Percentiles rank a stretch among this genome's conserved stretches.
phyloP scores from a whole-genome alignment of 495 filamentous ascomycete genomes.

The Aspergillus affinis region DNA sequence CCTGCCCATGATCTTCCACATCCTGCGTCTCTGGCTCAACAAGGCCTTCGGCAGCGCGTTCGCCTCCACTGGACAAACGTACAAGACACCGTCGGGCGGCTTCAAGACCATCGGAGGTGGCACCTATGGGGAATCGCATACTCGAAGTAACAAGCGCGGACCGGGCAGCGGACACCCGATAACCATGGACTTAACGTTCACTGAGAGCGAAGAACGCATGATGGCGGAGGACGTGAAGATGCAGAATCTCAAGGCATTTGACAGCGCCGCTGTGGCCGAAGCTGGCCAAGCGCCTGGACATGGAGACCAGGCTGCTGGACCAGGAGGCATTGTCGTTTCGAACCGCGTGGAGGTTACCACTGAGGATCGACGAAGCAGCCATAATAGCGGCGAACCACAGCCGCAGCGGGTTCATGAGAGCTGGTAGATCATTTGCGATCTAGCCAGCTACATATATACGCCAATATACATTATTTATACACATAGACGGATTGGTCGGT shows the following conservation, averaged over 20 bases:
- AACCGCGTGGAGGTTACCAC: slow-evolving; percentile 28
- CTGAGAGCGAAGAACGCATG: slow-evolving; percentile 52
- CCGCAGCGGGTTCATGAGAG: slow-evolving; percentile 1
- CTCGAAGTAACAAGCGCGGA: slow-evolving; percentile 38
- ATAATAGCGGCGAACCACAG: background rate
- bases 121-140: slow-evolving; percentile 30
- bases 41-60: slow-evolving; percentile 33
- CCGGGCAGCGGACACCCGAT: slow-evolving; percentile 42
- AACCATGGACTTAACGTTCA: slow-evolving; percentile 45
- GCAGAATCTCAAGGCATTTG: slow-evolving; percentile 29
- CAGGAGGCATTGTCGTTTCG: slow-evolving; percentile 26
- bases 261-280: background rate
- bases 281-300: background rate
- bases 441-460: background rate
- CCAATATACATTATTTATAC: background rate
- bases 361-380: slow-evolving; percentile 11
- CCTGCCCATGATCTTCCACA: slow-evolving; percentile 54
- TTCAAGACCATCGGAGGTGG: slow-evolving; percentile 20
- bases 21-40: slow-evolving; percentile 43
- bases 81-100: slow-evolving; percentile 24
- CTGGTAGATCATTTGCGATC: background rate
- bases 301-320: slow-evolving; percentile 3
- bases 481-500: background rate
- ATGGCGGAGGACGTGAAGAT: slow-evolving; percentile 36
- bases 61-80: slow-evolving; percentile 26